Percentiles rank a stretch among this genome's conserved stretches.
Evolutionary conservation across 1,284 basidiomycete species (phyloP).

Genomic region (Mycena sp.): DNA sequence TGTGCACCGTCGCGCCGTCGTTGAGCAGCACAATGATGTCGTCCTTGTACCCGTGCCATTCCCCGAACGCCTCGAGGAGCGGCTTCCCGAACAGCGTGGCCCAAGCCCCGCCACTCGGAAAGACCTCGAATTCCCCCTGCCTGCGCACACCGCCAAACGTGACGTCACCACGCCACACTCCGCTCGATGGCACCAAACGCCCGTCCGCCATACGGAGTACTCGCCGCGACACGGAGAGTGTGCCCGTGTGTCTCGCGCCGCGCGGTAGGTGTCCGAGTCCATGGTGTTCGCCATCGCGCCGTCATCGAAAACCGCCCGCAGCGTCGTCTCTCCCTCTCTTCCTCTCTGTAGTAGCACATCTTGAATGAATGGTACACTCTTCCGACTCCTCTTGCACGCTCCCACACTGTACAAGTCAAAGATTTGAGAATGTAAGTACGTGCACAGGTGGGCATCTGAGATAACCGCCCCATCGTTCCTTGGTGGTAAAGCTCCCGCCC

Average conservation of each 20-base stretch:
- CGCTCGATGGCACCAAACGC: background rate
- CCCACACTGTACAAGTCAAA: slow-evolving; percentile 13
- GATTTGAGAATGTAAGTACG: background rate
- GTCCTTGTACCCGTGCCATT: background rate
- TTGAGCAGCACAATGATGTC: background rate
- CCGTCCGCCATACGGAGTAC: slow-evolving; percentile 12
- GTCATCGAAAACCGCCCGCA: background rate
- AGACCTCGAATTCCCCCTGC: background rate
- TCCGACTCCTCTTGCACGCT: background rate
- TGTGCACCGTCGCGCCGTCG: background rate
- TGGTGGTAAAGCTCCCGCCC: background rate
- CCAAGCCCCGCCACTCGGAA: slow-evolving; percentile 1
- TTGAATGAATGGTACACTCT: background rate
- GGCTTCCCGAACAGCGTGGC: slow-evolving; percentile 7
- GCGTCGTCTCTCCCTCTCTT: background rate
- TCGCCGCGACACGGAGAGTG: background rate
- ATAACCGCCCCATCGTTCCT: background rate
- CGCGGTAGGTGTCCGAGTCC: background rate
- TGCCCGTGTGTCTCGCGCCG: too few relatives aligned
- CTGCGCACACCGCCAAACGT: too few relatives aligned
- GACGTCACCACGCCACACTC: too few relatives aligned
- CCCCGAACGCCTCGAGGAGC: background rate
- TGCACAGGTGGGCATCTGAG: background rate
- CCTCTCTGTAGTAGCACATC: background rate
- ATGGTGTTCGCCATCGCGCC: background rate